Conservation (phyloP, 2,329 filamentous ascomycete species). For the Trichoderma asperellum region DNA sequence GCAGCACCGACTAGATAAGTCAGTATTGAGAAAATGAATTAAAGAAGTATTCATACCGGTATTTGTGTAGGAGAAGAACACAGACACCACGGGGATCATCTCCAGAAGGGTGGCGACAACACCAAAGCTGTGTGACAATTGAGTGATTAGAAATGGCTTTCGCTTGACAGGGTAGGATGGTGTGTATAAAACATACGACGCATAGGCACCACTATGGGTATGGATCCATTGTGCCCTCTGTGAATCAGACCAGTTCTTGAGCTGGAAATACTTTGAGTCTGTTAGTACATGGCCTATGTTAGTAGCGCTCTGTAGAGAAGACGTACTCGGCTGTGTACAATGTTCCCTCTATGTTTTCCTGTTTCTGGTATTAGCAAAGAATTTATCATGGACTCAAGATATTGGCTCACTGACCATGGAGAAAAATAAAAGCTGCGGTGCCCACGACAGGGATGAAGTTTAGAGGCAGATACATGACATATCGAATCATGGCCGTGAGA, state of each 20-base stretch:
- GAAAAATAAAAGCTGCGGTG: slow-evolving; percentile 75
- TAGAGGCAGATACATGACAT: slow-evolving; percentile 83
- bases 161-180: background rate
- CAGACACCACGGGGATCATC: slow-evolving; percentile 79
- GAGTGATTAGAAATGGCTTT: slow-evolving; percentile 26
- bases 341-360: slow-evolving; percentile 54
- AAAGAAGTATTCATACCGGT: slow-evolving; percentile 55
- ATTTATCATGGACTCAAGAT: background rate
- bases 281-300: slow-evolving; percentile 27
- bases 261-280: slow-evolving; percentile 75
- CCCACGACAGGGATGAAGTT: slow-evolving; percentile 93
- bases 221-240: slow-evolving; percentile 71
- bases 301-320: too few relatives aligned
- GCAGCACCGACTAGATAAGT: slow-evolving; percentile 73
- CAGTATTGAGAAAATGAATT: background rate
- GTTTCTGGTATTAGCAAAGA: background rate
- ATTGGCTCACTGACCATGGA: slow-evolving; percentile 62
- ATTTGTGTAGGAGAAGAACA: slow-evolving; percentile 89
- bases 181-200: slow-evolving; percentile 62
- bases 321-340: slow-evolving; percentile 59
- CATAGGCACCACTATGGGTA: slow-evolving; percentile 74
- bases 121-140: slow-evolving; percentile 63
- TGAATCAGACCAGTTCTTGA: slow-evolving; percentile 76
- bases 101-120: slow-evolving; percentile 78
- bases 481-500: slow-evolving; percentile 69